A percentile compares a stretch with the other conserved stretches of the same genome.
Evolutionary conservation across 352 stramenopile genomes (phyloP).

Genomic region (Pythium aristosporum): DNA sequence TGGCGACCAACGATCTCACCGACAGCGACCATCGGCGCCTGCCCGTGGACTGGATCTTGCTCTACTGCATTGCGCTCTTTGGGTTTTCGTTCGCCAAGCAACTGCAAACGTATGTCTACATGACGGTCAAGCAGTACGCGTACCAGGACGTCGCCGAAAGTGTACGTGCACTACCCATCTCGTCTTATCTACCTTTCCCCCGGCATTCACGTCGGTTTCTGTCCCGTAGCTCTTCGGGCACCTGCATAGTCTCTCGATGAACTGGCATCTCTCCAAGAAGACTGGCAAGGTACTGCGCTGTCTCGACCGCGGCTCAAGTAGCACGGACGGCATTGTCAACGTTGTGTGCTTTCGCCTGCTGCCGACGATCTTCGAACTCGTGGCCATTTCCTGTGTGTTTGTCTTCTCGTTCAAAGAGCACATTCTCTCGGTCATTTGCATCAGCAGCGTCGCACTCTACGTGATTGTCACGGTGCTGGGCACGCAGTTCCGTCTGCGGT

Average conservation of each 20-base stretch:
- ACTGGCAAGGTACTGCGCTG: slow-evolving; percentile 94
- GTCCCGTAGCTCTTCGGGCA: slow-evolving; percentile 86
- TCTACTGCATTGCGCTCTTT: slow-evolving; percentile 73
- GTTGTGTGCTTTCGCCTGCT: slow-evolving; percentile 96
- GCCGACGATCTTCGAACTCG: slow-evolving; percentile 93
- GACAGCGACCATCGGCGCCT: slow-evolving; percentile 37
- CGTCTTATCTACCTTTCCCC: too few species aligned
- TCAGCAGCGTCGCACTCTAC: slow-evolving; percentile 93
- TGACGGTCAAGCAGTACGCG: slow-evolving; percentile 95
- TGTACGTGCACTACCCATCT: slow-evolving; percentile 26
- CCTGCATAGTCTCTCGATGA: slow-evolving; percentile 93
- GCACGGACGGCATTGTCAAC: slow-evolving; percentile 93
- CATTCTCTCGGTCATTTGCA: slow-evolving; percentile 79
- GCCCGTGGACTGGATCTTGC: slow-evolving; percentile 42
- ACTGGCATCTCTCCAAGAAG: slow-evolving; percentile 97
- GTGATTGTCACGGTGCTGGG: slow-evolving; percentile 88
- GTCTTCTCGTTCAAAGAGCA: slow-evolving; percentile 92
- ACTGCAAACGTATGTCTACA: slow-evolving; percentile 91
- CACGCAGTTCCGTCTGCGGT: slow-evolving; percentile 69
- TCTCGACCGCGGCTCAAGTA: slow-evolving; percentile 84
- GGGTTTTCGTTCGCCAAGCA: slow-evolving; percentile 91
- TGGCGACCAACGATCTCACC: slow-evolving; percentile 59
- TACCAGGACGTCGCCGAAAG: slow-evolving; percentile 94
- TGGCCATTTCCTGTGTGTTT: slow-evolving; percentile 91
- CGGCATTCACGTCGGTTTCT: neutral